phyloP scores from a whole-genome alignment of 2,329 filamentous ascomycete genomes.

The Trichoderma atroviride region DNA sequence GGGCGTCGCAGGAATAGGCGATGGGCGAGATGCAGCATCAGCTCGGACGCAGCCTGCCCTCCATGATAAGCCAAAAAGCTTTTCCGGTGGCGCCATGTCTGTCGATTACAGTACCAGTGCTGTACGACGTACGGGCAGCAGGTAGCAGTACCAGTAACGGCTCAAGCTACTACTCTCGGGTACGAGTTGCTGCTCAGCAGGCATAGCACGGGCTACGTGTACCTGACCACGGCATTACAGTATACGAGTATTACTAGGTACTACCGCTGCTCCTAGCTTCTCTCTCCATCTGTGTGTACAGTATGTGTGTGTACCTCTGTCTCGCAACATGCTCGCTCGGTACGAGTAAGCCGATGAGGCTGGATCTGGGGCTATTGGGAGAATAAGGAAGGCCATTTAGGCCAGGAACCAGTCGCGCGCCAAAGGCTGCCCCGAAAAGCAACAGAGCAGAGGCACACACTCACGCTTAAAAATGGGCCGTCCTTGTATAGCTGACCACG shows the following conservation, averaged over 20 bases:
- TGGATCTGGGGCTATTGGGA: slow-evolving; percentile 1
- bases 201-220: background rate
- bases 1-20: slow-evolving; percentile 11
- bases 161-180: background rate
- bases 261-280: slow-evolving; percentile 7
- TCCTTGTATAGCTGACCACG: slow-evolving; percentile 13
- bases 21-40: slow-evolving; percentile 26
- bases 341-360: background rate
- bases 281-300: background rate
- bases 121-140: background rate
- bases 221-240: background rate
- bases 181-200: background rate
- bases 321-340: background rate
- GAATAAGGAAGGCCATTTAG: background rate
- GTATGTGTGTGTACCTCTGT: background rate
- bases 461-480: slow-evolving; percentile 10
- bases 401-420: slow-evolving; percentile 19
- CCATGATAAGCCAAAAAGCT: slow-evolving; percentile 20
- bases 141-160: background rate
- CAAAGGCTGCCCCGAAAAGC: slow-evolving; percentile 1
- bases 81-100: slow-evolving; percentile 26
- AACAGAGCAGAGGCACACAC: slow-evolving; percentile 5
- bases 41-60: slow-evolving; percentile 25
- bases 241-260: background rate
- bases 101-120: background rate